Evolutionary conservation across 2,329 filamentous ascomycete species (phyloP).

Genomic region (Leptographium galeiforme): DNA sequence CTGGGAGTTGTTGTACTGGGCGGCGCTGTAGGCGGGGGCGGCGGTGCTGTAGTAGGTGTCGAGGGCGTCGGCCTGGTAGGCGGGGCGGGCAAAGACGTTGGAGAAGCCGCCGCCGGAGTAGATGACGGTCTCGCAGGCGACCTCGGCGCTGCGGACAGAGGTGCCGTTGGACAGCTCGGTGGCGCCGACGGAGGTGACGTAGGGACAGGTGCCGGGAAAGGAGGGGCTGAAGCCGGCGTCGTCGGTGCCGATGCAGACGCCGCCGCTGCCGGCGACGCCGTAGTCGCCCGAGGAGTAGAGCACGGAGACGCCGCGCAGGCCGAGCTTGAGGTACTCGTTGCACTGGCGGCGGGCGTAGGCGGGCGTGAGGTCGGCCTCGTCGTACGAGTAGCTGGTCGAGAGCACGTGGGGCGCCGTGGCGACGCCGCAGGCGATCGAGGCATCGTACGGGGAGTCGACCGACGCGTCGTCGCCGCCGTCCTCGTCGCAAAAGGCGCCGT

Average conservation of each 20-base stretch:
- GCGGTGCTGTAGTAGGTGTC: slow-evolving; percentile 16
- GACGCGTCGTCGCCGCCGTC: slow-evolving; percentile 24
- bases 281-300: slow-evolving; percentile 37
- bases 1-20: slow-evolving; percentile 27
- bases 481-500: slow-evolving; percentile 30
- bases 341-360: slow-evolving; percentile 39
- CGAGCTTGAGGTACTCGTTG: slow-evolving; percentile 43
- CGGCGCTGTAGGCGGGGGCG: slow-evolving; percentile 26
- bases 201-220: slow-evolving; percentile 33
- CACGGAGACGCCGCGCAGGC: slow-evolving; percentile 35
- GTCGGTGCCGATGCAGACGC: slow-evolving; percentile 16
- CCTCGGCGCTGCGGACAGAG: slow-evolving; percentile 24
- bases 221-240: slow-evolving; percentile 31
- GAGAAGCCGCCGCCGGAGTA: slow-evolving; percentile 31
- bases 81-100: slow-evolving; percentile 28
- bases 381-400: slow-evolving; percentile 38
- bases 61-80: slow-evolving; percentile 23
- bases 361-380: slow-evolving; percentile 34
- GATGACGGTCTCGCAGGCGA: slow-evolving; percentile 32
- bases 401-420: slow-evolving; percentile 35
- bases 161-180: slow-evolving; percentile 29
- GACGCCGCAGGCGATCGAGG: slow-evolving; percentile 31
- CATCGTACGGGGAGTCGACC: slow-evolving; percentile 22
- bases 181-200: slow-evolving; percentile 37
- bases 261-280: slow-evolving; percentile 27